A percentile compares a stretch with the other conserved stretches of the same genome.
Conservation (phyloP, 148 eudicot species). For the Rhododendron griersonianum region DNA sequence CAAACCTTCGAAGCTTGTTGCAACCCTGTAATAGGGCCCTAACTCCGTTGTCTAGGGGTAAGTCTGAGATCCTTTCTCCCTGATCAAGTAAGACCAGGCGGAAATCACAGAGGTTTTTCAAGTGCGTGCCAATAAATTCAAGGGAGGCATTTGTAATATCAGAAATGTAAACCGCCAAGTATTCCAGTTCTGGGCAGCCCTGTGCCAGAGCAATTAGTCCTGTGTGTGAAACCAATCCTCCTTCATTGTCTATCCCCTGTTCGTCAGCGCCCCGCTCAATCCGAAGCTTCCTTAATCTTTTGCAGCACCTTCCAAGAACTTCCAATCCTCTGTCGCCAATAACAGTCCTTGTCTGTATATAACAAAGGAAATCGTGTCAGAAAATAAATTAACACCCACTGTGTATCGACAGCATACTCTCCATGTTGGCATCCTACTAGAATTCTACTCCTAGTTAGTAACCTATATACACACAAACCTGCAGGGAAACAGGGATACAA, state of each 20-base stretch:
- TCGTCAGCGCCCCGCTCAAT: constrained; percentile 80
- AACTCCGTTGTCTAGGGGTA: constrained; percentile 84
- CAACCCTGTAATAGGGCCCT: constrained; percentile 65
- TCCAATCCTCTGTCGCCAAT: constrained; percentile 81
- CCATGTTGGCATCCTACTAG: background rate
- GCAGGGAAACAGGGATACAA: background rate
- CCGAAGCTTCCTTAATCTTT: constrained; percentile 59
- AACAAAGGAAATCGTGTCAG: background rate
- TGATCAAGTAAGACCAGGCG: constrained; percentile 73
- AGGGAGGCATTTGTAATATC: constrained; percentile 76
- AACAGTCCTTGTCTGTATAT: constrained; percentile 61
- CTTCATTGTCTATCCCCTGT: constrained; percentile 49
- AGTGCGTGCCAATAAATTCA: constrained; percentile 48
- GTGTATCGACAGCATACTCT: background rate
- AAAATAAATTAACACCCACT: background rate
- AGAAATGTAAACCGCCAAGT: constrained; percentile 67
- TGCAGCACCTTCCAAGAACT: constrained; percentile 52
- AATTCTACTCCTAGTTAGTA: background rate
- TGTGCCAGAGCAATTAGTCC: constrained; percentile 63
- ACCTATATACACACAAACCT: background rate
- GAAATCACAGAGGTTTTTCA: constrained; percentile 57
- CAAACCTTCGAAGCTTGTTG: constrained; percentile 56
- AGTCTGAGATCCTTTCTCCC: constrained; percentile 52
- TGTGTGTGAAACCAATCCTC: constrained; percentile 62
- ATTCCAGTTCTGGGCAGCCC: constrained; percentile 74